phyloP scores from a whole-genome alignment of 2,329 filamentous ascomycete species.

The Verticillium albo-atrum region DNA sequence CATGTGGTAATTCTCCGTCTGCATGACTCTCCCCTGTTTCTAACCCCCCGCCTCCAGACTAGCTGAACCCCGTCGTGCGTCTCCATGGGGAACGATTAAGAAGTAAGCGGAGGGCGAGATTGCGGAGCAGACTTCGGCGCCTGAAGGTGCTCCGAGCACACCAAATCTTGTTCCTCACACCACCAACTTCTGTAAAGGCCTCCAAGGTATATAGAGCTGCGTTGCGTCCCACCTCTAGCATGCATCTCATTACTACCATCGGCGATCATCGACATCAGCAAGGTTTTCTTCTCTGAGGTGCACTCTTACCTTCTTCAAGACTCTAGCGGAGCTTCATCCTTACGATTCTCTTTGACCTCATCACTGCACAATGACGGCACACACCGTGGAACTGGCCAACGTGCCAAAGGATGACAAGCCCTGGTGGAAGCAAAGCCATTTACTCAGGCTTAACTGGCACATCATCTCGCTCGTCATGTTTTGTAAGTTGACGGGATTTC shows the following conservation, averaged over 20 bases:
- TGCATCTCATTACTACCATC: not conserved
- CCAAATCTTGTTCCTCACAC: not conserved
- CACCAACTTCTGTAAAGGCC: not conserved
- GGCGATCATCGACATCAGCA: not conserved
- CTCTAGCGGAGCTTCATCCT: too few species aligned
- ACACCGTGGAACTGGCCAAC: not conserved
- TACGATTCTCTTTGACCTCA: not conserved
- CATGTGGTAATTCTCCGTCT: too few species aligned
- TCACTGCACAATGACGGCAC: not conserved
- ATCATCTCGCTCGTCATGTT: constrained; percentile 26
- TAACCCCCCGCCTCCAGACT: not conserved
- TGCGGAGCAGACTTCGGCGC: not conserved
- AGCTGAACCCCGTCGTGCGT: not conserved
- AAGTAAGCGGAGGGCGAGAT: not conserved
- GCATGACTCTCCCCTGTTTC: too few species aligned
- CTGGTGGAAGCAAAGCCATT: constrained; percentile 37
- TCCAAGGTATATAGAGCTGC: not conserved
- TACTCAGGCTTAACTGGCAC: constrained; percentile 38
- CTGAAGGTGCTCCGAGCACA: not conserved
- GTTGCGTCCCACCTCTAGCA: not conserved
- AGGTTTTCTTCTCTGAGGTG: not conserved
- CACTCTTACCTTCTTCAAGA: too few species aligned
- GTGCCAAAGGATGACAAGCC: constrained; percentile 20
- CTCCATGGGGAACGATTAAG: not conserved
- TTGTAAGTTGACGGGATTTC: not conserved